Conservation (phyloP, 345 rosid genomes). For the Lepidium africanum region DNA sequence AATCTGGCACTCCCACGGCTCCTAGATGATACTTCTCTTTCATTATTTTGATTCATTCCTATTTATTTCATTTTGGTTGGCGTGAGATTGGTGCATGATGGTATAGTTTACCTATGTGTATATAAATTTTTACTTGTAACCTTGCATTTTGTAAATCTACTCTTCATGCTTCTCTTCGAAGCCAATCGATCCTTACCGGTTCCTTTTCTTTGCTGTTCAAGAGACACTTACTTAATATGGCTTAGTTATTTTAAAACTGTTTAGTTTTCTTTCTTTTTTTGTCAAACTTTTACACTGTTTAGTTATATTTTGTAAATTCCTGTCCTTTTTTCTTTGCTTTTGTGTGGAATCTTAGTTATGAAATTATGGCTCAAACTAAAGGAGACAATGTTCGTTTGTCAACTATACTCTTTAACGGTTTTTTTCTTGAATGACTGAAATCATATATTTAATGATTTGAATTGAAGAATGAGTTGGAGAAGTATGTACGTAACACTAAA, state of each 20-base stretch:
- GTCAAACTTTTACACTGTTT: no score
- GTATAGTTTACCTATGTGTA: not conserved
- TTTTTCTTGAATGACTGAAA: not conserved
- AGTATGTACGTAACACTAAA: not conserved
- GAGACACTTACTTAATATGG: no score
- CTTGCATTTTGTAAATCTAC: not conserved
- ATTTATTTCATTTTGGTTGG: not conserved
- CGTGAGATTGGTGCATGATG: not conserved
- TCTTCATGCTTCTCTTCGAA: not conserved
- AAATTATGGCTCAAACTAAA: not conserved
- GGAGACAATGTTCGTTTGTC: not conserved
- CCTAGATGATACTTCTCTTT: not conserved
- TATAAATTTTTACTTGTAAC: not conserved
- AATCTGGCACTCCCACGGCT: conserved; percentile 9
- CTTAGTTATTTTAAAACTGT: no score
- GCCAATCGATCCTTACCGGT: no score
- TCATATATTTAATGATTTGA: not conserved
- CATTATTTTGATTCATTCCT: not conserved
- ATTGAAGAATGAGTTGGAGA: no score
- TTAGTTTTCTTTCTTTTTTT: no score
- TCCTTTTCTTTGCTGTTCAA: no score
- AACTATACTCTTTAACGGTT: not conserved
- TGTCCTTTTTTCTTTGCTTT: no score
- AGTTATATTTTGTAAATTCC: no score
- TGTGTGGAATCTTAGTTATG: not conserved